Conservation (phyloP, 1,139 yeast species). For the Diutina neorugosa region DNA sequence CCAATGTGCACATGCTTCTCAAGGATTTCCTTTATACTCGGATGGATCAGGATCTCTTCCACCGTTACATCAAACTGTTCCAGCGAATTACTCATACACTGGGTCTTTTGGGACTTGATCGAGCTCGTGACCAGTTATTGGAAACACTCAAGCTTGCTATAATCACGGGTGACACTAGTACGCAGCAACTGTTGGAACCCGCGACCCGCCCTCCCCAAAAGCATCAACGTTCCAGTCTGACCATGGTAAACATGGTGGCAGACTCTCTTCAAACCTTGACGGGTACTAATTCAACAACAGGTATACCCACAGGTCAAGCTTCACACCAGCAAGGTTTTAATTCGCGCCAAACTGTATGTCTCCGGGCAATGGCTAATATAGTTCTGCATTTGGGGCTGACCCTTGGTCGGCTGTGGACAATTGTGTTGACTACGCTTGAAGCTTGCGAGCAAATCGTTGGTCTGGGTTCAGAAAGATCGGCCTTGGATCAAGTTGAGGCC, state of each 20-base stretch:
- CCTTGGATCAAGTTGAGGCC: not conserved
- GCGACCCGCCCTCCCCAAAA: not conserved
- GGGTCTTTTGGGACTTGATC: not conserved
- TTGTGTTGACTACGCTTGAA: not conserved
- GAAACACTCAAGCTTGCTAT: not conserved
- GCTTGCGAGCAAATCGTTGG: not conserved
- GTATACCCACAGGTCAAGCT: not conserved
- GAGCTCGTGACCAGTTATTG: not conserved
- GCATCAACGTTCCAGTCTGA: not conserved
- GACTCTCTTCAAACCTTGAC: not conserved
- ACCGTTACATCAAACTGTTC: not conserved
- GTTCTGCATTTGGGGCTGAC: conserved; percentile 2
- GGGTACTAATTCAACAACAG: not conserved
- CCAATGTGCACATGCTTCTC: not conserved
- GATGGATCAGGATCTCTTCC: not conserved
- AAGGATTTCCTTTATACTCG: not conserved
- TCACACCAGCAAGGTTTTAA: not conserved
- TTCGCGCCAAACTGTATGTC: conserved; percentile 1
- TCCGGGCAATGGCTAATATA: conserved; percentile 2
- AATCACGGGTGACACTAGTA: not conserved
- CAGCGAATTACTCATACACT: not conserved
- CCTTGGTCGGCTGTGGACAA: conserved; percentile 1
- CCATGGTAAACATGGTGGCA: not conserved
- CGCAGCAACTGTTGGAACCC: not conserved
- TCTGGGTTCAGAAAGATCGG: not conserved